Percentiles rank a stretch among this genome's conserved stretches.
Conservation (phyloP, 345 rosid species). For the Arabidopsis arenosa region DNA sequence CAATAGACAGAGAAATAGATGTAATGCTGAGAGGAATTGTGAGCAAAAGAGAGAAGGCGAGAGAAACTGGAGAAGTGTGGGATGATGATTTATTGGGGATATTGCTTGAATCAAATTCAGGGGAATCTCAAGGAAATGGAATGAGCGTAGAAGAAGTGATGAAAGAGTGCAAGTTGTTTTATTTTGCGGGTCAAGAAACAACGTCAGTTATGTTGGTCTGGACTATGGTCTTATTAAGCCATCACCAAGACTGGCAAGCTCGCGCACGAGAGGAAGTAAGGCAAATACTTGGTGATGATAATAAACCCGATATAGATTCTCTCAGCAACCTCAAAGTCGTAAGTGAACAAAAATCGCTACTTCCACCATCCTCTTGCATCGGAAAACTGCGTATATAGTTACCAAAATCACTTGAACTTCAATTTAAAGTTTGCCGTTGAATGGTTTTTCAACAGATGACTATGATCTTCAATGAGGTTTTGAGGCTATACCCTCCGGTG, state of each 20-base stretch:
- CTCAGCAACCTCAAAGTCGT: slow-evolving; percentile 48
- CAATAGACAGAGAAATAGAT: slow-evolving; percentile 45
- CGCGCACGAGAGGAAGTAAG: slow-evolving; percentile 46
- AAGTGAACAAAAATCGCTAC: slow-evolving; percentile 6
- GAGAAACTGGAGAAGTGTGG: slow-evolving; percentile 40
- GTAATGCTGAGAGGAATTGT: slow-evolving; percentile 44
- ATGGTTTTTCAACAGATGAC: slow-evolving; percentile 47
- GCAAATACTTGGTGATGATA: slow-evolving; percentile 34
- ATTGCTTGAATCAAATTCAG: slow-evolving; percentile 50
- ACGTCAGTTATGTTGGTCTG: slow-evolving; percentile 48
- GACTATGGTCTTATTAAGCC: slow-evolving; percentile 46
- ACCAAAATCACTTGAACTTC: not conserved
- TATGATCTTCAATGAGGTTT: slow-evolving; percentile 66
- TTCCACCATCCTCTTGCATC: not conserved
- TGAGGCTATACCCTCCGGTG: slow-evolving; percentile 67
- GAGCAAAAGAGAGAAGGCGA: slow-evolving; percentile 48
- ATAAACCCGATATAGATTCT: slow-evolving; percentile 40
- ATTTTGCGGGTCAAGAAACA: slow-evolving; percentile 49
- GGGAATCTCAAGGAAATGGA: slow-evolving; percentile 50
- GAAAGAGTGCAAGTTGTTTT: slow-evolving; percentile 47
- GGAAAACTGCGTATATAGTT: not conserved
- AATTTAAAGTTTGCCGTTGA: not conserved
- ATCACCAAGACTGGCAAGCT: slow-evolving; percentile 49
- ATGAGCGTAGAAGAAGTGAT: slow-evolving; percentile 51
- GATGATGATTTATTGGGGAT: slow-evolving; percentile 54